These are phyloP conservation scores for Rubroboletus pulcherrimus DNA, from an alignment of 768 basidiomycete genomes.

Conservation along the genomic window DNA sequence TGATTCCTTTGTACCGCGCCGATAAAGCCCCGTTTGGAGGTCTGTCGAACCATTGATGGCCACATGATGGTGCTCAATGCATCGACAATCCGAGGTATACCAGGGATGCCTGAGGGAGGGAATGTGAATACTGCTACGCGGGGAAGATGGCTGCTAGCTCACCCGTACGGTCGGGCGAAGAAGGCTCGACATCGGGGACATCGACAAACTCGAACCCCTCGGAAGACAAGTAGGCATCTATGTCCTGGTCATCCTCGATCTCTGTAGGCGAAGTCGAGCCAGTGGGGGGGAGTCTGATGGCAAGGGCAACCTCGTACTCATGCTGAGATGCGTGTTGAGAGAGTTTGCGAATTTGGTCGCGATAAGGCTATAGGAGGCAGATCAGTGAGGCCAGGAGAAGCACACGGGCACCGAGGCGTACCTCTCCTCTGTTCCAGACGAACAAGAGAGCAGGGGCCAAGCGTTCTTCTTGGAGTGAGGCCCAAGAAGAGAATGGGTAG, in stretches of 20 bases:
- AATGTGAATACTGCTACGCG: neutral
- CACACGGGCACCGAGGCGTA: conserved; percentile 28
- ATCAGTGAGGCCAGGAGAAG: neutral
- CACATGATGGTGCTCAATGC: conserved; percentile 87
- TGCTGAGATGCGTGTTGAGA: conserved; percentile 44
- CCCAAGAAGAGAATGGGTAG: conserved; percentile 43
- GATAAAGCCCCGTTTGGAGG: conserved; percentile 2
- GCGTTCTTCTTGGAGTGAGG: conserved; percentile 35
- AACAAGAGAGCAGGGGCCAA: conserved; percentile 67
- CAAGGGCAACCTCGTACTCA: conserved; percentile 70
- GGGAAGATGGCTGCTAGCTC: neutral
- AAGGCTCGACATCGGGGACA: conserved; percentile 11
- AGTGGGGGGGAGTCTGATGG: conserved; percentile 47
- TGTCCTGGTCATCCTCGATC: conserved; percentile 47
- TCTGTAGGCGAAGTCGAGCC: conserved; percentile 19
- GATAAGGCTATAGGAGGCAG: conserved; percentile 46
- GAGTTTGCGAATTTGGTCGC: conserved; percentile 50
- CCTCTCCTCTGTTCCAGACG: conserved; percentile 68
- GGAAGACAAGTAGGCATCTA: conserved; percentile 64
- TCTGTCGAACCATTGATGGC: conserved; percentile 60
- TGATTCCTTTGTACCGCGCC: neutral
- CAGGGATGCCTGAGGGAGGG: conserved; percentile 40
- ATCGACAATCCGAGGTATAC: conserved; percentile 67
- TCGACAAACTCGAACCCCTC: conserved; percentile 80
- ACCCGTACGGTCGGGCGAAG: conserved; percentile 17